These are phyloP conservation scores for Hsuehochloa calcarea DNA, from an alignment of 176 grass and related monocot genomes.

Conservation along the genomic window DNA sequence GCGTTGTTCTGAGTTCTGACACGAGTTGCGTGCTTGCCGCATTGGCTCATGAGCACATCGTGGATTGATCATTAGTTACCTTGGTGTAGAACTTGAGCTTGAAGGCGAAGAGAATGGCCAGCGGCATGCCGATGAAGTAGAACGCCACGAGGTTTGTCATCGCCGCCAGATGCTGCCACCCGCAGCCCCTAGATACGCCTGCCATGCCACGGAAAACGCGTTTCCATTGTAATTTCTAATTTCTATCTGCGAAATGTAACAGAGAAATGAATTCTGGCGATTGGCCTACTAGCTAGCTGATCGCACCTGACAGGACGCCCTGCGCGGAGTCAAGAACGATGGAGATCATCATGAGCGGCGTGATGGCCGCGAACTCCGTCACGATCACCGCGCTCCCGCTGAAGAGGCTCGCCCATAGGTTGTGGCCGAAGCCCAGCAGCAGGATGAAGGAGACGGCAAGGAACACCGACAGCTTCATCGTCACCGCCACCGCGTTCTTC, in stretches of 20 bases:
- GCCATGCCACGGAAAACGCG: background rate
- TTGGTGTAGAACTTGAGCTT: constrained; percentile 53
- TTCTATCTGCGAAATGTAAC: background rate
- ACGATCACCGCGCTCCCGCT: constrained; percentile 59
- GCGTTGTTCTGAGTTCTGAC: background rate
- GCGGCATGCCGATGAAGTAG: constrained; percentile 80
- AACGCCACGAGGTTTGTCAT: constrained; percentile 89
- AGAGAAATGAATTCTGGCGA: background rate
- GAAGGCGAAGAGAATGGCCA: constrained; percentile 68
- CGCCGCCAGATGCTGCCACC: constrained; percentile 87
- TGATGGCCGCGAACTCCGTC: constrained; percentile 55
- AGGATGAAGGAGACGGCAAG: constrained; percentile 53
- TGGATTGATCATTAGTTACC: constrained; percentile 4
- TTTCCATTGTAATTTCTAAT: background rate
- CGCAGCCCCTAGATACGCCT: constrained; percentile 88
- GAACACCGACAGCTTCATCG: constrained; percentile 72
- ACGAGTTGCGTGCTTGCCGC: background rate
- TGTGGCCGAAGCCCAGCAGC: constrained; percentile 54
- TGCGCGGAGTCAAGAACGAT: constrained; percentile 84
- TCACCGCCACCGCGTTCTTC: constrained; percentile 66
- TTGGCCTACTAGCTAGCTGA: background rate
- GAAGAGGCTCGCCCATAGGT: constrained; percentile 69
- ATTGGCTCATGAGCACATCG: background rate
- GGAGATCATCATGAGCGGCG: constrained; percentile 55
- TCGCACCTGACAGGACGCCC: constrained; percentile 65